Evolutionary conservation across 306 rosid genomes (phyloP).

Genomic region (Mimosa bimucronata): DNA sequence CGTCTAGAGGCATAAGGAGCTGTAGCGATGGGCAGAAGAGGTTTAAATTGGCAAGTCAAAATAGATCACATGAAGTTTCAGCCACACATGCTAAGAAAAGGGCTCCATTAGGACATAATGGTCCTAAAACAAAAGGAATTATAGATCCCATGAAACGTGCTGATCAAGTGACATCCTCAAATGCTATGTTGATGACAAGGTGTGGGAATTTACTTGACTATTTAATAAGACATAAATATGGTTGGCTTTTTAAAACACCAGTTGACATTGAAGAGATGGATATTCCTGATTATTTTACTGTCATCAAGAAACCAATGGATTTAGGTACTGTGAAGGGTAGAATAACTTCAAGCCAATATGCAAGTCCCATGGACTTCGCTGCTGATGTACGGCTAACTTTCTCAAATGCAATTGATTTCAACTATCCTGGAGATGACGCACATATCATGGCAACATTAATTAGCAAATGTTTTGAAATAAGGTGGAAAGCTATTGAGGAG

Average conservation of each 20-base stretch:
- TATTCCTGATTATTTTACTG: neutral
- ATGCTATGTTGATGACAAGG: conserved; percentile 57
- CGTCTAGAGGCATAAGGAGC: conserved; percentile 69
- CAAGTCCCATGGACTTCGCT: conserved; percentile 66
- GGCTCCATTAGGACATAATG: conserved; percentile 61
- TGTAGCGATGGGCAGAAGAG: conserved; percentile 59
- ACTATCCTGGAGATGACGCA: conserved; percentile 72
- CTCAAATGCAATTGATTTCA: conserved; percentile 83
- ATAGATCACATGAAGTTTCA: conserved; percentile 37
- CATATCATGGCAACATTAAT: neutral
- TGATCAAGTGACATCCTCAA: conserved; percentile 47
- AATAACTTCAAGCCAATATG: conserved; percentile 54
- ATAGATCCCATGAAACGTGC: conserved; percentile 49
- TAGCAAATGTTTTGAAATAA: neutral
- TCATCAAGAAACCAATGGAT: neutral
- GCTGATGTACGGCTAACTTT: conserved; percentile 83
- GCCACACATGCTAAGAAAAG: conserved; percentile 59
- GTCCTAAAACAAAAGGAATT: conserved; percentile 53
- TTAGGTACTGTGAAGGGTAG: neutral
- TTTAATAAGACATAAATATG: conserved; percentile 59
- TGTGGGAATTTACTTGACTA: conserved; percentile 64
- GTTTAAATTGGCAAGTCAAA: conserved; percentile 50
- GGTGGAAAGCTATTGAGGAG: neutral
- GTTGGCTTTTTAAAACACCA: conserved; percentile 72
- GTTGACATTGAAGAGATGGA: neutral